phyloP scores from a whole-genome alignment of 805 yeast species.

The Nakazawaea peltata region DNA sequence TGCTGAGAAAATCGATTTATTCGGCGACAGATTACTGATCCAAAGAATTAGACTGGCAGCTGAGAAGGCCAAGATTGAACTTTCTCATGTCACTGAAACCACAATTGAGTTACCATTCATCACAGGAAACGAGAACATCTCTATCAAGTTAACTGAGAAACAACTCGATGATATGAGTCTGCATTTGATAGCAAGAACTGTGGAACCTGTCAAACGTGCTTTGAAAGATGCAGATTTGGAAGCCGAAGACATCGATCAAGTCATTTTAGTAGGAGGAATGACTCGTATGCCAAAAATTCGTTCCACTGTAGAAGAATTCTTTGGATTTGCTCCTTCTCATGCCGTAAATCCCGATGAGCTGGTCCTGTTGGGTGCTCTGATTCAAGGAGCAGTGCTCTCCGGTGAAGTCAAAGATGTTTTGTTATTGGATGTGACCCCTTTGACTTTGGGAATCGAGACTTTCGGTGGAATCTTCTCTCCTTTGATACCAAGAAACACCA shows the following conservation, averaged over 20 bases:
- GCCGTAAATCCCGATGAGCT: slow-evolving; percentile 95
- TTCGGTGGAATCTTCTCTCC: slow-evolving; percentile 95
- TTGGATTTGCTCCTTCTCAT: slow-evolving; percentile 80
- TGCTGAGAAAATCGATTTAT: slow-evolving; percentile 62
- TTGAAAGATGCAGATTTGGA: slow-evolving; percentile 70
- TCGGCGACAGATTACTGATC: slow-evolving; percentile 64
- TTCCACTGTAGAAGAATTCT: slow-evolving; percentile 66
- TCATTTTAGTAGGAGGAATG: slow-evolving; percentile 87
- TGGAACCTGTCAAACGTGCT: slow-evolving; percentile 75
- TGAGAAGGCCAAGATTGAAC: slow-evolving; percentile 84
- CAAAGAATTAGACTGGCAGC: slow-evolving; percentile 86
- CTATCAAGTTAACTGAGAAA: slow-evolving; percentile 38
- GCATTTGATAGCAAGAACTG: slow-evolving; percentile 61
- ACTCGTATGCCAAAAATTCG: slow-evolving; percentile 86
- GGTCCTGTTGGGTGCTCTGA: slow-evolving; percentile 94
- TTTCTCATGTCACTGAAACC: slow-evolving; percentile 65
- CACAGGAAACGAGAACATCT: slow-evolving; percentile 39
- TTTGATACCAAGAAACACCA: slow-evolving; percentile 81
- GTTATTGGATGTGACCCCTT: slow-evolving; percentile 81
- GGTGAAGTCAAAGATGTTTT: slow-evolving; percentile 94
- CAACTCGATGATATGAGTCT: slow-evolving; percentile 40
- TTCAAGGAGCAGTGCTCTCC: slow-evolving; percentile 93
- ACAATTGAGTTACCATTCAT: slow-evolving; percentile 78
- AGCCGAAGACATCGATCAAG: slow-evolving; percentile 65
- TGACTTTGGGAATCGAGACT: slow-evolving; percentile 91